Evolutionary conservation across 1,284 basidiomycete species (phyloP).

Genomic region (Ganoderma lucidum): DNA sequence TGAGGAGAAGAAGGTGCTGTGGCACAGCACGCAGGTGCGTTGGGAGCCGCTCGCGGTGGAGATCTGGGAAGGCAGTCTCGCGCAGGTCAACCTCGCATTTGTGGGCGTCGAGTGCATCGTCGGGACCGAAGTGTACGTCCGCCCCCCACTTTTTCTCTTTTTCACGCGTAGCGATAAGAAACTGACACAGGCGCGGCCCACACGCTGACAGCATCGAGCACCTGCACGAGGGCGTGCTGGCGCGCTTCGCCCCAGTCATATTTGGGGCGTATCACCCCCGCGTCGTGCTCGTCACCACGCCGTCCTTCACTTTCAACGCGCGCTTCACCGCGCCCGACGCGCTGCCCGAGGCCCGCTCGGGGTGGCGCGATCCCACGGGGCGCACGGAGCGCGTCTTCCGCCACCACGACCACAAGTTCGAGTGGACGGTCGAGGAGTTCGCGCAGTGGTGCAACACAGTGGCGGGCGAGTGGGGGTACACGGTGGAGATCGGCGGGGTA

Average conservation of each 20-base stretch:
- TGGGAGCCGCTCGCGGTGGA: slow-evolving; percentile 82
- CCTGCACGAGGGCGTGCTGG: slow-evolving; percentile 73
- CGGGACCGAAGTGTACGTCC: slow-evolving; percentile 80
- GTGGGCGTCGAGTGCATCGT: slow-evolving; percentile 84
- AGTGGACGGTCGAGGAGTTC: slow-evolving; percentile 91
- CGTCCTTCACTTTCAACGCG: slow-evolving; percentile 89
- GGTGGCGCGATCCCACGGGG: slow-evolving; percentile 76
- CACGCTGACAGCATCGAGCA: slow-evolving; percentile 81
- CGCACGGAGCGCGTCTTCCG: slow-evolving; percentile 81
- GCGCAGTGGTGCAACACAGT: slow-evolving; percentile 68
- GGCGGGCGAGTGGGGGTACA: slow-evolving; percentile 81
- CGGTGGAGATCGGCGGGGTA: slow-evolving; percentile 61
- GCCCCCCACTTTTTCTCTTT: neutral
- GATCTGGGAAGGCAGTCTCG: slow-evolving; percentile 86
- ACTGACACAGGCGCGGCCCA: slow-evolving; percentile 9
- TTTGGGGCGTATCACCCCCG: slow-evolving; percentile 87
- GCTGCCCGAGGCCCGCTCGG: slow-evolving; percentile 53
- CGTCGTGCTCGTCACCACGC: slow-evolving; percentile 87
- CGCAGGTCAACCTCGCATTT: slow-evolving; percentile 79
- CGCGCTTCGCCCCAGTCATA: slow-evolving; percentile 81
- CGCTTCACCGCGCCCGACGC: slow-evolving; percentile 78
- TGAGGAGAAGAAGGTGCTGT: slow-evolving; percentile 12
- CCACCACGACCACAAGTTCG: slow-evolving; percentile 91
- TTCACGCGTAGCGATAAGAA: neutral
- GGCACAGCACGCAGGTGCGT: slow-evolving; percentile 45